These are phyloP conservation scores for Paspalum notatum DNA, from an alignment of 176 grass and related monocot species.

Conservation along the genomic window DNA sequence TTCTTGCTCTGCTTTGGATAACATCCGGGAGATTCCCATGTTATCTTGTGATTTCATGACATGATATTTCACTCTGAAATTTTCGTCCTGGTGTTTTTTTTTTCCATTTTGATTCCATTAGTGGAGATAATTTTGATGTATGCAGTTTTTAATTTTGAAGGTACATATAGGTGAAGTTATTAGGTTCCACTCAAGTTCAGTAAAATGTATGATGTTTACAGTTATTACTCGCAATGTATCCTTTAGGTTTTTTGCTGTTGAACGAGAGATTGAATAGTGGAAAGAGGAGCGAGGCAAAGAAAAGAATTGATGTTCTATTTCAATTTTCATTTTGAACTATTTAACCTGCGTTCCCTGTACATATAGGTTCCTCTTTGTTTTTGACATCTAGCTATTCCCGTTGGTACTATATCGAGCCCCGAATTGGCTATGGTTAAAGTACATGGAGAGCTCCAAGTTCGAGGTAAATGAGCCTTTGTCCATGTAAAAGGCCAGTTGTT, in stretches of 20 bases:
- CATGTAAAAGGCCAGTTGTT: constrained; percentile 25
- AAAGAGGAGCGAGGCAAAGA: neutral
- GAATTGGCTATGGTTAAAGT: neutral
- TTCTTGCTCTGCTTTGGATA: constrained; percentile 40
- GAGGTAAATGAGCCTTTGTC: constrained; percentile 28
- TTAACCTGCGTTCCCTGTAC: neutral
- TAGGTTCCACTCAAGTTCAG: neutral
- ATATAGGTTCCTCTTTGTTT: neutral
- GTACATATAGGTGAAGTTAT: constrained; percentile 1
- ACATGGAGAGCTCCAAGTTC: neutral
- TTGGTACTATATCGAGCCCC: neutral
- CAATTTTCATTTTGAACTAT: neutral
- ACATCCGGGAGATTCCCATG: constrained; percentile 14
- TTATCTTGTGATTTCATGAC: constrained; percentile 31
- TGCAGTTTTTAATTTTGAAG: neutral
- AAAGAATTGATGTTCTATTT: neutral
- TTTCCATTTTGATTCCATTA: neutral
- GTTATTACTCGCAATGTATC: constrained; percentile 2
- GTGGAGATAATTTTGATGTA: neutral
- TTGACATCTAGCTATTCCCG: neutral
- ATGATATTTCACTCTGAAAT: constrained; percentile 36
- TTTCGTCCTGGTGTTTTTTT: neutral
- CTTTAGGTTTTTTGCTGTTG: neutral
- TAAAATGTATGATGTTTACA: neutral
- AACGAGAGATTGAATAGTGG: neutral